Percentiles rank a stretch among this genome's conserved stretches.
Evolutionary conservation across 768 basidiomycete genomes (phyloP).

Genomic region (Aureoboletus auriporus): DNA sequence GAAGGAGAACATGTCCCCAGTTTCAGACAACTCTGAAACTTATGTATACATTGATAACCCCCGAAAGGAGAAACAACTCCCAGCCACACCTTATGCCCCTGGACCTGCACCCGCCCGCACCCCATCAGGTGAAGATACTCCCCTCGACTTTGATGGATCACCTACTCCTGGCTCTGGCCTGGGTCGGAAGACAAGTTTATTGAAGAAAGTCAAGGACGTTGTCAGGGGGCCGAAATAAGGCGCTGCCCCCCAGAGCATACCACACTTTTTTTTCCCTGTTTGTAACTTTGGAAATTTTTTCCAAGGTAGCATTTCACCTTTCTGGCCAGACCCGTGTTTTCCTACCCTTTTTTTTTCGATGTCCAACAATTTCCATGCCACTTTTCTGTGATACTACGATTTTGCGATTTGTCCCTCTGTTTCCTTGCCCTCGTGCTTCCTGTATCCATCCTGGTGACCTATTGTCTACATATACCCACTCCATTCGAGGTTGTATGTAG

Average conservation of each 20-base stretch:
- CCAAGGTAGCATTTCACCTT: slow-evolving; percentile 1
- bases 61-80: slow-evolving; percentile 51
- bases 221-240: slow-evolving; percentile 53
- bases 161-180: slow-evolving; percentile 39
- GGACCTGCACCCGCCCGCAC: slow-evolving; percentile 16
- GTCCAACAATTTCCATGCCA: slow-evolving; percentile 4
- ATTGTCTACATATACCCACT: slow-evolving; percentile 32
- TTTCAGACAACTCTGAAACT: slow-evolving; percentile 40
- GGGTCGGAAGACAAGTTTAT: slow-evolving; percentile 70
- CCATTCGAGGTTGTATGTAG: slow-evolving; percentile 31
- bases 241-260: slow-evolving; percentile 4
- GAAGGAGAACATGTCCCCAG: slow-evolving; percentile 30
- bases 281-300: slow-evolving; percentile 7
- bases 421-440: slow-evolving; percentile 19
- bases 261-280: slow-evolving; percentile 1
- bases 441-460: slow-evolving; percentile 30
- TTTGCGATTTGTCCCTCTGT: slow-evolving; percentile 9
- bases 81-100: slow-evolving; percentile 37
- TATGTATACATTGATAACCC: slow-evolving; percentile 63
- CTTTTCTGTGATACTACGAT: background rate
- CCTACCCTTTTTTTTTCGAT: background rate
- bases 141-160: slow-evolving; percentile 50
- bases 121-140: slow-evolving; percentile 26
- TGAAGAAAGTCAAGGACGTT: slow-evolving; percentile 75
- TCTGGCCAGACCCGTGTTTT: background rate